Evolutionary conservation across 2,329 filamentous ascomycete genomes (phyloP), one percentile per base, ranked within the genome.

Genomic region (Hortaea sp.): DNA sequence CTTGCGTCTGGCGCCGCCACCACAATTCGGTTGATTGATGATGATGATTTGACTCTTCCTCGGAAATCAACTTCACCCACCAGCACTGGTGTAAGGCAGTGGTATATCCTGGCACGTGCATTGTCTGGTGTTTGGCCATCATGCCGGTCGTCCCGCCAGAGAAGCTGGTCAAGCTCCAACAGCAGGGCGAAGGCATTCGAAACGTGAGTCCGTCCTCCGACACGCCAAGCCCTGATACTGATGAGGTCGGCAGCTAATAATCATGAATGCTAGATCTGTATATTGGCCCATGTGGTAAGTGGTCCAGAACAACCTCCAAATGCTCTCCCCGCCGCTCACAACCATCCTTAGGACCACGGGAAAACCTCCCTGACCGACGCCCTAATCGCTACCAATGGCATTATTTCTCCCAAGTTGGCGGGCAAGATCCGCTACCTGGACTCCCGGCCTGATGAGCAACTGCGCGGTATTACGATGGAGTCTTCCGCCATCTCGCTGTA

Each of bases 391-490:
- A 97, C 92, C 54, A 98, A 98, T 77, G 92, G 92, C 71, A 97
- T 98, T 71, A 98, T 98, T 62, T 97, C 92, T 29, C 87, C 90
- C 46, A 97, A 97, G 65, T 76, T 97, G 61, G 92, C 92, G 47
- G 92, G 92, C 66, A 97, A 97, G 74, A 94, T 98, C 67, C 84
- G 92, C 55, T 98, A 97, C 62, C 81, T 98, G 49, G 92, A 98
- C 69, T 97, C 92, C 20, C 77, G 92, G 39, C 90, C 90, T 1
- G 92, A 98, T 67, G 92, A 98, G 66, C 92, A 98, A 69, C 78
- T 86, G 11, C 84, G 92, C 54, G 92, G 92, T 47, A 98, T 98
- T 62, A 98, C 92, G n/a, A 98, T 98, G 92, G 92, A 98, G 66
- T 97, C 92, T 0, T 97, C 90, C 5, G 92, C 92, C 51, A 98